Base-by-base conservation (phyloP, 257 asterid genomes). In the Solanum etuberosum region DNA sequence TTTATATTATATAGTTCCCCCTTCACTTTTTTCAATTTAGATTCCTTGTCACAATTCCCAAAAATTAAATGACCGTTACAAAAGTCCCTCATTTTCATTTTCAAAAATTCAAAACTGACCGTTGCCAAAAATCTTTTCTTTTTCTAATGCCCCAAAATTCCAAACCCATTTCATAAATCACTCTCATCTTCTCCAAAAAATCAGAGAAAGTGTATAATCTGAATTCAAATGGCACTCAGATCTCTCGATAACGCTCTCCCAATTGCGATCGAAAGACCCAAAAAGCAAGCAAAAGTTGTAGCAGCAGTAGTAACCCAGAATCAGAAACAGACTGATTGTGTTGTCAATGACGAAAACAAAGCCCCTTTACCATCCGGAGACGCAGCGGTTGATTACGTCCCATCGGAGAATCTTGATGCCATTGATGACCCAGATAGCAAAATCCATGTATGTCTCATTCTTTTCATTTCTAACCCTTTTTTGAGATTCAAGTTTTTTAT, bases 161-260 rank as follows among this genome's bases (percentile, higher is more conserved):
- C 51, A 90, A 86, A 12, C 81, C 70, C 91, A 84, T 71, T 71
- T 68, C 93, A 73, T 34, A 89, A 35, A 40, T 76, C 87, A 59
- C 83, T 59, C 57, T 57, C 71, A 89, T 86, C 86, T 34, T 16
- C 63, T 81, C 87, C 86, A 34, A 3, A 74, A 84, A 18, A 8
- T 57, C 82, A 18, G 71, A 86, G 83, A 40, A 29, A 38, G 31
- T 72, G n/a, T 27, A 14, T 73, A 81, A 67, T 29, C 86, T 29
- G 34, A 37, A 57, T 34, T 29, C 80, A 89, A 92, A 96, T 97
- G 99, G 99, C 99, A 6, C 83, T 95, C 92, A 93, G 98, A 85
- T 86, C 99, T 42, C 93, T 95, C 35, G 99, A 96, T 40, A 95
- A 97, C 63, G 95, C 95, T 25, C 84, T 97, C 90, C 95, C 97